Conservation (phyloP, 768 basidiomycete species). For the Amanita exitialis region DNA sequence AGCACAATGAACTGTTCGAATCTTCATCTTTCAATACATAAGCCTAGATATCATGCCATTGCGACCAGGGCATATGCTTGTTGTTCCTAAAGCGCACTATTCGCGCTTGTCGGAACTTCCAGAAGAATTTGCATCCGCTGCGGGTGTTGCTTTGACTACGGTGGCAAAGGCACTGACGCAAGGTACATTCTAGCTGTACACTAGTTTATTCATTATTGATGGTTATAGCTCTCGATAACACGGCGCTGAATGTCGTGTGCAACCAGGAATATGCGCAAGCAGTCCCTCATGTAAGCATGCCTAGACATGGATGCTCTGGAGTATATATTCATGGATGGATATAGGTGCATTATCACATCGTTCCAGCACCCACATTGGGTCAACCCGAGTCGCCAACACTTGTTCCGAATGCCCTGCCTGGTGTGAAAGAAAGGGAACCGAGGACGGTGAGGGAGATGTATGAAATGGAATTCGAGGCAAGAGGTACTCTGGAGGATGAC, state of each 20-base stretch:
- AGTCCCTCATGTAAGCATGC: slow-evolving; percentile 53
- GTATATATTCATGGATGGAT: background rate
- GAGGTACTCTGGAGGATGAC: slow-evolving; percentile 51
- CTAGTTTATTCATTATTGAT: background rate
- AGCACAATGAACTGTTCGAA: background rate
- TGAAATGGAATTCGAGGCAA: slow-evolving; percentile 43
- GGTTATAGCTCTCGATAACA: slow-evolving; percentile 45
- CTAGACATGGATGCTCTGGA: background rate
- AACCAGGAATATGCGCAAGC: slow-evolving; percentile 80
- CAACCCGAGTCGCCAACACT: slow-evolving; percentile 8
- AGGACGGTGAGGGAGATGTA: slow-evolving; percentile 47
- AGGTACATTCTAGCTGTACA: slow-evolving; percentile 28
- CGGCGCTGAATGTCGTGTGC: slow-evolving; percentile 65
- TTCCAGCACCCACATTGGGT: slow-evolving; percentile 52
- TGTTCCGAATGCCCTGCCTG: slow-evolving; percentile 9
- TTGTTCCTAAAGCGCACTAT: slow-evolving; percentile 59
- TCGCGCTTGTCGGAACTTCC: slow-evolving; percentile 58
- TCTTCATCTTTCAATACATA: background rate
- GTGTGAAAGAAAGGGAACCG: slow-evolving; percentile 10
- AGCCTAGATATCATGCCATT: slow-evolving; percentile 56
- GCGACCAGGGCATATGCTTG: slow-evolving; percentile 55
- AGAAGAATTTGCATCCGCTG: slow-evolving; percentile 43
- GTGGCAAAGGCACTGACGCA: slow-evolving; percentile 53
- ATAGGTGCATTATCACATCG: slow-evolving; percentile 70
- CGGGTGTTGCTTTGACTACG: slow-evolving; percentile 48